phyloP scores from a whole-genome alignment of 176 grass and related monocot species.

The Poa annua region DNA sequence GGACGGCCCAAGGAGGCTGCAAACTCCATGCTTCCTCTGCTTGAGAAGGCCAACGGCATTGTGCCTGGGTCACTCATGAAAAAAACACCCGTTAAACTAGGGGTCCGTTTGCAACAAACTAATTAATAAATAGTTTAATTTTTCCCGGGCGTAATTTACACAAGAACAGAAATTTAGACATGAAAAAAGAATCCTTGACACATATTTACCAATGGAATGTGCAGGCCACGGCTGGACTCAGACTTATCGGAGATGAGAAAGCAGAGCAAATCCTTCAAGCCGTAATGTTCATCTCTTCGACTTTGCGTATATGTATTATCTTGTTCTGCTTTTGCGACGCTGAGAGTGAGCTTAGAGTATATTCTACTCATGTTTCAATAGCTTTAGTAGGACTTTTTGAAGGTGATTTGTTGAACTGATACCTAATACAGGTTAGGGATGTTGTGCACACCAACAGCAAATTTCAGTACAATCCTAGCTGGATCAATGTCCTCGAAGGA shows the following conservation, averaged over 20 bases:
- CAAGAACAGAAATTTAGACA: too few relatives aligned
- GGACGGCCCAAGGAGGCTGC: slow-evolving; percentile 46
- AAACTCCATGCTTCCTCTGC: slow-evolving; percentile 40
- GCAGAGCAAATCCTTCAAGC: slow-evolving; percentile 49
- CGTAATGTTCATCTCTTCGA: neutral
- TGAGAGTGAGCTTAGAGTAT: neutral
- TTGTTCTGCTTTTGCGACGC: neutral
- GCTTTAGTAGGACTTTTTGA: neutral
- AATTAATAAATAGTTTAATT: neutral
- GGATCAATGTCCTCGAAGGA: slow-evolving; percentile 52
- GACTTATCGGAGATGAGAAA: slow-evolving; percentile 46
- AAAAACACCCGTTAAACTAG: slow-evolving; percentile 55
- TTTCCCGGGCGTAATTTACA: too few relatives aligned
- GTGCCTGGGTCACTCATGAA: slow-evolving; percentile 35
- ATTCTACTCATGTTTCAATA: neutral
- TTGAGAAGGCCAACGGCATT: slow-evolving; percentile 44
- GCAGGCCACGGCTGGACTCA: slow-evolving; percentile 54
- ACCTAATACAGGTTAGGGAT: slow-evolving; percentile 38
- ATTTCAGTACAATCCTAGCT: slow-evolving; percentile 43
- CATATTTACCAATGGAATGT: neutral
- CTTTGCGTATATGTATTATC: too few relatives aligned
- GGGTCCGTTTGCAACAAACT: slow-evolving; percentile 28
- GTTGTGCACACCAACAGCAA: slow-evolving; percentile 53
- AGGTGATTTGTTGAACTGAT: neutral
- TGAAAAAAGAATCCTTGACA: neutral